phyloP scores from a whole-genome alignment of 2,329 filamentous ascomycete genomes.

The Arthrocladium fulminans region DNA sequence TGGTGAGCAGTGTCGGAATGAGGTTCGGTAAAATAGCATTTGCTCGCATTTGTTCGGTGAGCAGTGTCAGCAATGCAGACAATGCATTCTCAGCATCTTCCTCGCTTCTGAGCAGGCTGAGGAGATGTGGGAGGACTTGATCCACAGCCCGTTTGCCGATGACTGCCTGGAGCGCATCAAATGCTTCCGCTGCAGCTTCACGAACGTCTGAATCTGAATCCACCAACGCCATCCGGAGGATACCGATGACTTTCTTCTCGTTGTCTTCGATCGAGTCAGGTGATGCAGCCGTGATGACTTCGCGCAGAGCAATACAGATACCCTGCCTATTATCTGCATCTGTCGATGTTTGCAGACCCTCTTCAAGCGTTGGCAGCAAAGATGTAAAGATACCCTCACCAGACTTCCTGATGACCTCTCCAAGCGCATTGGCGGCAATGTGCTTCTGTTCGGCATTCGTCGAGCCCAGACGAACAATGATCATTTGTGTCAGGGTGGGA shows the following conservation, averaged over 20 bases:
- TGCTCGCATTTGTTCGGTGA: conserved; percentile 85
- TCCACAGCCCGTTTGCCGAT: conserved; percentile 91
- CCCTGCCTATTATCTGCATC: conserved; percentile 92
- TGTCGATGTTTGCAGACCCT: conserved; percentile 76
- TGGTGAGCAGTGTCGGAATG: conserved; percentile 81
- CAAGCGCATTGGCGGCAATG: conserved; percentile 92
- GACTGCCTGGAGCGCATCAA: conserved; percentile 87
- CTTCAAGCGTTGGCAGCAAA: conserved; percentile 81
- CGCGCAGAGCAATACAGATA: conserved; percentile 91
- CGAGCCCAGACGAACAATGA: conserved; percentile 87
- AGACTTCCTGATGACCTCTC: conserved; percentile 92
- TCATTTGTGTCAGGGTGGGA: conserved; percentile 85
- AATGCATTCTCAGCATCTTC: conserved; percentile 85
- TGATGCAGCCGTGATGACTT: conserved; percentile 82
- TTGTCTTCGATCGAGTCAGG: conserved; percentile 85
- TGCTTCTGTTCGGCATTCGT: conserved; percentile 98
- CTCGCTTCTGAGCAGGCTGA: conserved; percentile 79
- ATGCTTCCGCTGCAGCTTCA: conserved; percentile 93
- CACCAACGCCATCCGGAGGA: conserved; percentile 84
- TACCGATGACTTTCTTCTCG: conserved; percentile 88
- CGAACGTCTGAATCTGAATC: conserved; percentile 83
- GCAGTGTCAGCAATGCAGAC: conserved; percentile 80
- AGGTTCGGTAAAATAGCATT: conserved; percentile 96
- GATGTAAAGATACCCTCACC: conserved; percentile 86
- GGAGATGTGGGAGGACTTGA: conserved; percentile 84